Evolutionary conservation across 805 yeast species (phyloP).

Genomic region (Kregervanrija fluxuum): DNA sequence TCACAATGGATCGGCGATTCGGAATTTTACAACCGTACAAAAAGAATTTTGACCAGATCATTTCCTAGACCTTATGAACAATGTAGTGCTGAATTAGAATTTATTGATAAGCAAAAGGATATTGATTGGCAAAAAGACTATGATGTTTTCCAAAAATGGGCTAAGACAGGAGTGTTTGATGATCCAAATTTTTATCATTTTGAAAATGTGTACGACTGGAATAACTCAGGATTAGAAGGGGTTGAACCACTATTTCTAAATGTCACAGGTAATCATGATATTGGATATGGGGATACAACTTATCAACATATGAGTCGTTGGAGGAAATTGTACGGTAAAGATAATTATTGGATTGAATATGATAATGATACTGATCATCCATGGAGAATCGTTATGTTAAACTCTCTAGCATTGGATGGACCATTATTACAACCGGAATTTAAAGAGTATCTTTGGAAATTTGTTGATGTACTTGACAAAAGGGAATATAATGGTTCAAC

Average conservation of each 20-base stretch:
- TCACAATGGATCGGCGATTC: constrained; percentile 91
- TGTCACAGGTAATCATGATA: constrained; percentile 91
- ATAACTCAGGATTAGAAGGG: constrained; percentile 23
- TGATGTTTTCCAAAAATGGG: constrained; percentile 24
- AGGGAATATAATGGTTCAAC: constrained; percentile 69
- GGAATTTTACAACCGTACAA: constrained; percentile 77
- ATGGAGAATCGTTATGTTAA: constrained; percentile 87
- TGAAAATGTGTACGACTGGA: constrained; percentile 64
- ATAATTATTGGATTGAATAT: constrained; percentile 75
- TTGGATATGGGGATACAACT: constrained; percentile 95
- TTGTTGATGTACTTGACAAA: constrained; percentile 52
- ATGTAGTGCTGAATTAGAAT: constrained; percentile 40
- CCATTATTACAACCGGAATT: constrained; percentile 77
- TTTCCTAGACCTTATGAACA: constrained; percentile 53
- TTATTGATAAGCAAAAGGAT: constrained; percentile 41
- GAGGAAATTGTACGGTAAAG: constrained; percentile 67
- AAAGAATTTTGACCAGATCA: constrained; percentile 62
- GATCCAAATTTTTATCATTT: constrained; percentile 37
- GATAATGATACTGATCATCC: constrained; percentile 55
- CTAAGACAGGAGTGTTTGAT: constrained; percentile 26
- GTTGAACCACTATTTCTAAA: constrained; percentile 69
- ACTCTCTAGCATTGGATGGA: constrained; percentile 80
- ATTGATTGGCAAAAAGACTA: constrained; percentile 48
- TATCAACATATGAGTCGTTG: constrained; percentile 84
- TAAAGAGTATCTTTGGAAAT: constrained; percentile 61